phyloP scores from a whole-genome alignment of 495 filamentous ascomycete species.

The Hypoxylon trugodes region DNA sequence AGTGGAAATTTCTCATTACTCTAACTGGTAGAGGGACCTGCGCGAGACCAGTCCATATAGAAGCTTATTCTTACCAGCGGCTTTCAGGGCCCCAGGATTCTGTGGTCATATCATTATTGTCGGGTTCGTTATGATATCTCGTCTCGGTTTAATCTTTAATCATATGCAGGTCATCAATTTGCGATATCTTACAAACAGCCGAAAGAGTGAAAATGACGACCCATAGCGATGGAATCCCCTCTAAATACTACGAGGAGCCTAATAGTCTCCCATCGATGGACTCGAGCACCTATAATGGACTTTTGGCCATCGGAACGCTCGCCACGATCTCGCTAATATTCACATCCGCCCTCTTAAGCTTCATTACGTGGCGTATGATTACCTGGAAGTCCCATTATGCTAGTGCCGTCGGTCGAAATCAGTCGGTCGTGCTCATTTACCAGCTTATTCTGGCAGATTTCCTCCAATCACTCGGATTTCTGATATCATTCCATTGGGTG shows the following conservation, averaged over 20 bases:
- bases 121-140: background rate
- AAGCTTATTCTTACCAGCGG: background rate
- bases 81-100: background rate
- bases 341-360: slow-evolving; percentile 52
- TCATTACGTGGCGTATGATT: slow-evolving; percentile 63
- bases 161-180: background rate
- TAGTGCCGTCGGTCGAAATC: slow-evolving; percentile 61
- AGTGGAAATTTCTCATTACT: background rate
- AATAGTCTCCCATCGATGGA: slow-evolving; percentile 29
- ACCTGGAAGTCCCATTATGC: slow-evolving; percentile 59
- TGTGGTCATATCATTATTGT: background rate
- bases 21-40: background rate
- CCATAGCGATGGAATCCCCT: slow-evolving; percentile 15
- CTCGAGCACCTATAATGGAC: slow-evolving; percentile 12
- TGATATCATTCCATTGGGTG: slow-evolving; percentile 67
- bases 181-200: background rate
- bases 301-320: slow-evolving; percentile 57
- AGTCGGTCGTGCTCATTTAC: slow-evolving; percentile 71
- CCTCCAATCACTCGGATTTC: slow-evolving; percentile 66
- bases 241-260: slow-evolving; percentile 20
- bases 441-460: slow-evolving; percentile 71
- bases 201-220: slow-evolving; percentile 17
- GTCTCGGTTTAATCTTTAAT: background rate
- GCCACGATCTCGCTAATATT: slow-evolving; percentile 59
- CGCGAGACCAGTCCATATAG: background rate